Evolutionary conservation across 2,329 filamentous ascomycete species (phyloP).

Genomic region (Colletotrichum sp.): DNA sequence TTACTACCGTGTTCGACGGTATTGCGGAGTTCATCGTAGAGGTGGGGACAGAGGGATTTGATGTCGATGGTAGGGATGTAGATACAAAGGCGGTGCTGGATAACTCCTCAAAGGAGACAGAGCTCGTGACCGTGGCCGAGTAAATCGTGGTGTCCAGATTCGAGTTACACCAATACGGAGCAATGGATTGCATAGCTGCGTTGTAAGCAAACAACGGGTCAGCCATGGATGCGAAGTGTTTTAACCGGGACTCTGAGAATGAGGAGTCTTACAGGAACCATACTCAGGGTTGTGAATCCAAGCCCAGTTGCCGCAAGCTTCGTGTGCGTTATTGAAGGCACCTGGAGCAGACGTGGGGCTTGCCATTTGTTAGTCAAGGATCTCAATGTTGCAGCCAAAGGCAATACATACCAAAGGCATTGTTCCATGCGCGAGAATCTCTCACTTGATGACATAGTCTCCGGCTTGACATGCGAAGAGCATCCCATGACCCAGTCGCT

Average conservation of each 20-base stretch:
- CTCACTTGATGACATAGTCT: not conserved
- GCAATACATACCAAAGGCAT: not conserved
- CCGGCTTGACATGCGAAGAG: not conserved
- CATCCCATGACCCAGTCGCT: not conserved
- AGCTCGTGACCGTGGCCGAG: not conserved
- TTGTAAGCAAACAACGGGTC: not conserved
- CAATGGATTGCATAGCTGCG: not conserved
- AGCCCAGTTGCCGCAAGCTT: not conserved
- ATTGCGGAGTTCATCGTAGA: not conserved
- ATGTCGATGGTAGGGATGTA: not conserved
- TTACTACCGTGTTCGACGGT: not conserved
- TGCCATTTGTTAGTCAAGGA: not conserved
- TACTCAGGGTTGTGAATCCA: not conserved
- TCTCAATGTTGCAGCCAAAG: not conserved
- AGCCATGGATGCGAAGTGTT: not conserved
- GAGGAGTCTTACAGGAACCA: not conserved
- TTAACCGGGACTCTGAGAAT: not conserved
- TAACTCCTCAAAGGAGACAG: not conserved
- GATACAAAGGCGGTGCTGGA: not conserved
- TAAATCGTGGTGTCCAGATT: not conserved
- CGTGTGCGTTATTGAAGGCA: not conserved
- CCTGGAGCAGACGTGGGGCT: not conserved
- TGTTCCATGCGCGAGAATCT: not conserved
- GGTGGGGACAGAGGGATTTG: not conserved
- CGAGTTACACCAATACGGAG: not conserved